Percentiles rank a stretch among this genome's conserved stretches.
Conservation (phyloP, 768 basidiomycete species). For the Exidia glandulosa region DNA sequence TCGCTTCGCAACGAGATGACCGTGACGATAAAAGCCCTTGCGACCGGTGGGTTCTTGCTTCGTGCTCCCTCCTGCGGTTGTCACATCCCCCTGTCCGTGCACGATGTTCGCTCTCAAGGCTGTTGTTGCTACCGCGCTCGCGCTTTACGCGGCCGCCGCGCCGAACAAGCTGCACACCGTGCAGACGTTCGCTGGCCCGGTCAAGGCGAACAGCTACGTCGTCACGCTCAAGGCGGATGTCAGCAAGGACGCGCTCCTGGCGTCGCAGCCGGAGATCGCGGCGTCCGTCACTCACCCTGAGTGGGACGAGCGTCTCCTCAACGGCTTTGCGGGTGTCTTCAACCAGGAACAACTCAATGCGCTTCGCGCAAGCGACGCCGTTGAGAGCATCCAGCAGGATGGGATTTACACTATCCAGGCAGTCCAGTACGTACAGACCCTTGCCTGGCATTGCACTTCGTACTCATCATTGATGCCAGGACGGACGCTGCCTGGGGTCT, state of each 20-base stretch:
- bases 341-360: conserved; percentile 12
- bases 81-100: not conserved
- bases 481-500: conserved; percentile 16
- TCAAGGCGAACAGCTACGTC: conserved; percentile 11
- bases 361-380: conserved; percentile 16
- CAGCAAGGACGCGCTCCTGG: conserved; percentile 9
- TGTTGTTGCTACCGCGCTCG: not conserved
- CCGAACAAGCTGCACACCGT: not conserved
- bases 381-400: conserved; percentile 21
- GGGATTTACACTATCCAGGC: conserved; percentile 17
- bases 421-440: conserved; percentile 5
- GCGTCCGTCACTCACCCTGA: conserved; percentile 9
- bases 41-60: not conserved
- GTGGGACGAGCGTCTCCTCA: conserved; percentile 12
- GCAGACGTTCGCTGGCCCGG: conserved; percentile 8
- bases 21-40: not conserved
- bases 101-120: not conserved
- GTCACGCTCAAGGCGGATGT: conserved; percentile 16
- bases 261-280: not conserved
- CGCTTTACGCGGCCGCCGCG: not conserved
- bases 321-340: conserved; percentile 17
- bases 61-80: not conserved
- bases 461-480: conserved; percentile 4
- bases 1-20: too few relatives aligned
- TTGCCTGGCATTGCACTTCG: too few relatives aligned